Evolutionary conservation across 768 basidiomycete species (phyloP), one percentile per base, ranked within the genome.

Genomic region (Amanita rubescens): DNA sequence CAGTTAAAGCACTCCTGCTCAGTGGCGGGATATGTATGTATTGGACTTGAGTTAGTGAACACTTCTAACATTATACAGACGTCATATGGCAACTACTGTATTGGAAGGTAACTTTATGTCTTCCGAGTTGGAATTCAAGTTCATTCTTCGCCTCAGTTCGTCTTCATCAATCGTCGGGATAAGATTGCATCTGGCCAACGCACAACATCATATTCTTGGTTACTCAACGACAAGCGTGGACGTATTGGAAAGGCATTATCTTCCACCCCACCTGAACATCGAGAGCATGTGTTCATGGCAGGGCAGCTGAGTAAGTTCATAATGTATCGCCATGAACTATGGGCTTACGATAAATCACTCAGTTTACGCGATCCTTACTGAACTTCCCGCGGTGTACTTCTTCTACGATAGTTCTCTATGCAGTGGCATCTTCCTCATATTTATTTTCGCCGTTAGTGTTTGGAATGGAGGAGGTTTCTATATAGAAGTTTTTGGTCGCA

Each of bases 381-480:
- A 92, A 69, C 67, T 94, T 5, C 90, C 92, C 0, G 87, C 91
- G 10, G 80, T 94, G 3, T 90, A 84, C 62, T 50, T 94, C 25
- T 75, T 96, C 39, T 95, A 95, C 62, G 78, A 89, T 61, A 90
- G 84, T 60, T 70, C 87, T 3, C 71, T 77, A 53, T 90, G 86
- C 81, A 93, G 90, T 59, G 81, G 78, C 15, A 67, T 76, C 2
- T 96, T 93, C 71, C 69, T 97, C 20, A 69, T 94, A 35, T 58
- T 79, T 58, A 87, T 97, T 41, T 90, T 97, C 62, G 73, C 79
- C 14, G 90, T 93, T 42, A 88, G 88, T 55, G 92, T 88, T 0
- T 98, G 94, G 94, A 98, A 97, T 64, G 94, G 94, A 9, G 93
- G 89, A 20, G 90, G 90, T 1, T 96, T 85, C 74, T 96, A 96